Base-by-base conservation (phyloP, 2,329 filamentous ascomycete genomes). In the Penicillium sp. region DNA sequence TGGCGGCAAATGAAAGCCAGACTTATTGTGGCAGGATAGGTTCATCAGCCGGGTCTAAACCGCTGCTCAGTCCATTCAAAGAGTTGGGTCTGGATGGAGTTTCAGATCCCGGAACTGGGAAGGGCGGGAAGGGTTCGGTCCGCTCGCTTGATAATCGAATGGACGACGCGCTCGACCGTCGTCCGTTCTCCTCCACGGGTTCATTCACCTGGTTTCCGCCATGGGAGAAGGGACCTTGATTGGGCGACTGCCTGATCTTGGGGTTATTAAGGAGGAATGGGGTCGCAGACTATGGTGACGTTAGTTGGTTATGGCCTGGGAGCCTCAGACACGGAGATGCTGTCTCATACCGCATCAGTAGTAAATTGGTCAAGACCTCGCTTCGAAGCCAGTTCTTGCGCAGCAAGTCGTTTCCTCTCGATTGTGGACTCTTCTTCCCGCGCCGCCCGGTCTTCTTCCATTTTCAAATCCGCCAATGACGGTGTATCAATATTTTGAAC, bases 351-450 rank as follows among this genome's bases (percentile, higher is more conserved):
- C 57, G 56, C 51, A 33, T 58, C 33, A 25, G 33, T 38, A 21
- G 53, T 51, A 15, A 47, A 41, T 10, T 50, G 50, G 33, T 57
- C 50, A 11, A 83, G 57, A 1, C 80, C 80, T 18, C 75, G 71
- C 42, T 72, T 71, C 8, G 73, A 51, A 7, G 81, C 80, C 14
- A 83, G 57, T 30, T 71, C 68, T 21, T 73, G 71, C 3, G 80
- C 81, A 30, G 76, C 76, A 25, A 71, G 64, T 23, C 80, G 67
- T 52, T 73, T 79, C 33, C 70, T 67, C 39, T 73, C 64, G 17
- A 83, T 65, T 25, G 73, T 70, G 3, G 63, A 62, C 55, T 84
- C 81, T 56, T 84, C 79, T 54, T 81, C 67, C 21, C 65, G 51
- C 33, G 69, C 72, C 0, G 74, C 59, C 19, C 64, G 66, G 15